A percentile compares a stretch with the other conserved stretches of the same genome.
phyloP scores from a whole-genome alignment of 768 basidiomycete species.

The Lactarius vividus region DNA sequence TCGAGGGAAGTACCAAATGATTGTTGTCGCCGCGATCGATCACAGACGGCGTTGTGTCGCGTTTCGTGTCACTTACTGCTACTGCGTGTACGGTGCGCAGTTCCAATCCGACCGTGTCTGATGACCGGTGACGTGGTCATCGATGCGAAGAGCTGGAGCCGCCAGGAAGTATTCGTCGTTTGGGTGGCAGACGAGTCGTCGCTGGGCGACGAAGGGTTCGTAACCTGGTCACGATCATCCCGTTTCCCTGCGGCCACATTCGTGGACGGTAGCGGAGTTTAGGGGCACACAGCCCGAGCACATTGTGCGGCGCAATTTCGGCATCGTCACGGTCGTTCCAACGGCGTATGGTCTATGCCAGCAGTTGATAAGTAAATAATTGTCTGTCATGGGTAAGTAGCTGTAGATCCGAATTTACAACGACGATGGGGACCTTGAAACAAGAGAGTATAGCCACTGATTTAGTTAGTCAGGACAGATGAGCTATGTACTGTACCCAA shows the following conservation, averaged over 20 bases:
- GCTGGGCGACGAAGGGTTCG: not conserved
- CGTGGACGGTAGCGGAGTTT: not conserved
- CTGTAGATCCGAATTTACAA: not conserved
- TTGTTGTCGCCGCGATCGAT: not conserved
- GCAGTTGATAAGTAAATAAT: not conserved
- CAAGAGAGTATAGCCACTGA: not conserved
- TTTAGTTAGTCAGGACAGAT: not conserved
- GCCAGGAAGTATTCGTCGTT: not conserved
- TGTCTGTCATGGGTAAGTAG: not conserved
- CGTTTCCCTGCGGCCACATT: not conserved
- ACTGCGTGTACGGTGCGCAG: not conserved
- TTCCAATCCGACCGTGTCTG: not conserved
- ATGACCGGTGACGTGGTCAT: not conserved
- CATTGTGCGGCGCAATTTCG: not conserved
- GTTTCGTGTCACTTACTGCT: not conserved
- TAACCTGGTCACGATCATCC: not conserved
- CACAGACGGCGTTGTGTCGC: too few relatives aligned
- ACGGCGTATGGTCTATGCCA: not conserved
- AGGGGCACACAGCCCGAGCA: not conserved
- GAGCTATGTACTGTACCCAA: not conserved
- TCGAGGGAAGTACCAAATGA: not conserved
- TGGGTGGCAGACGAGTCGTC: not conserved
- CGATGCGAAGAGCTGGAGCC: not conserved
- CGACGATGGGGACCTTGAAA: not conserved
- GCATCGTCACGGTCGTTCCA: not conserved